Base-by-base conservation (phyloP, 2,329 filamentous ascomycete genomes). In the Ophiocordyceps australis region DNA sequence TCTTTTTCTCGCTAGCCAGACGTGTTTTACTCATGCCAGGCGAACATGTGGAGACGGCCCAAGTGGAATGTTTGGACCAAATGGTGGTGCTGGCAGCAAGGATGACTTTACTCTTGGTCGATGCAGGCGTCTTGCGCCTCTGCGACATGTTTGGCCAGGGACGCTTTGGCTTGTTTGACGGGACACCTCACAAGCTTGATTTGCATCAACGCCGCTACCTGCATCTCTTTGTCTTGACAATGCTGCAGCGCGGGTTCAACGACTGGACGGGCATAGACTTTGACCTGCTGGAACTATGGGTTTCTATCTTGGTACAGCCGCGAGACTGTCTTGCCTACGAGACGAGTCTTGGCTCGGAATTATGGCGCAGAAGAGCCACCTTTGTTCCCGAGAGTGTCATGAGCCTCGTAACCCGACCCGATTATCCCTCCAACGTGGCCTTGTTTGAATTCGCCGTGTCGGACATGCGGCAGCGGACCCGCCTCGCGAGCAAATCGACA, bases 221-320 rank as follows among this genome's bases (percentile, higher is more conserved):
- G 11, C 46, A 57, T 1, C 47, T 72, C 7, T 72, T 72, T 35
- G 39, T 70, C 14, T 46, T 55, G 3, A 54, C 50, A 1, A 42
- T 74, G 7, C 41, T 69, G 13, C 55, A 57, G 28, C 45, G 55
- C 24, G 49, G 50, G 7, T 39, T 62, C 13, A 47, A 57, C 19
- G 55, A 63, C 26, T 59, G 65, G 31, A 47, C 47, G 31, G 48
- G 61, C 20, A 37, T 59, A 3, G 54, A 49, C 2, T 47, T 53
- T n/a, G 55, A 51, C 7, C 38, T 62, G 8, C 43, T 59, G 5
- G 57, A 62, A 21, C 42, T 69, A n/a, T 71, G 68, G 59, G 35
- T 64, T 22, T 37, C 59, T 13, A 53, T 57, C 7, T 46, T 72
- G 23, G 52, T 59, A 22, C 65, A 65, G 35, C 65, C 68, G 5